Evolutionary conservation across 2,329 filamentous ascomycete genomes (phyloP), one percentile per base, ranked within the genome.

Genomic region (Cercospora janseana): DNA sequence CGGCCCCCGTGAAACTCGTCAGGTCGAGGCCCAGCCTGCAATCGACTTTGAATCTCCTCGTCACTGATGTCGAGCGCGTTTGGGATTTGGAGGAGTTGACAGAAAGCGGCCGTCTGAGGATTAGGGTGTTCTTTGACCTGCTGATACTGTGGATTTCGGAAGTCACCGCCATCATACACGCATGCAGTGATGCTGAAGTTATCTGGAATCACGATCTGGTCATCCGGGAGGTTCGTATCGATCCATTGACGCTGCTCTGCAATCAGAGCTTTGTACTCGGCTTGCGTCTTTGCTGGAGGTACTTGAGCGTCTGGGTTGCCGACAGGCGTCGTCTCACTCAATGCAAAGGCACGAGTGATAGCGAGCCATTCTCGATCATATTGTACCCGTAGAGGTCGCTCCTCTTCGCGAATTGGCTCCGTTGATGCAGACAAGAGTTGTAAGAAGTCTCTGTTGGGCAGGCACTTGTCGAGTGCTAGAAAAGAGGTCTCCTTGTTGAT

Each of bases 301-400:
- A 79, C 69, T 29, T 70, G 68, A 1, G 79, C 76, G 6, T 71
- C 65, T 4, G 75, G 75, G 56, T 85, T 75, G 51, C 88, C 87
- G 28, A 92, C 72, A 1, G 73, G 69, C 2, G 93, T 75, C 23
- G 69, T 63, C 34, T 75, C 62, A 31, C 81, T 76, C 3, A 75
- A 61, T 31, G 87, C 81, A 64, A 97, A 94, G 6, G 83, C 85
- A 32, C 92, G 86, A 9, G 85, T 91, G 57, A 98, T 96, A 32
- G 93, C 87, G 6, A 98, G 82, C 92, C 92, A 98, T 72, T 98
- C 93, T 8, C 85, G 82, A 68, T 98, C 93, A 66, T 98, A 97
- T 40, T 83, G 74, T 0, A 96, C 76, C 8, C 72, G 75, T 59
- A 82, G 79, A 1, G 82, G 82, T 42, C 72, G 32, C 18, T 66